phyloP scores from a whole-genome alignment of 345 rosid genomes.

The Noccaea bulbosa region DNA sequence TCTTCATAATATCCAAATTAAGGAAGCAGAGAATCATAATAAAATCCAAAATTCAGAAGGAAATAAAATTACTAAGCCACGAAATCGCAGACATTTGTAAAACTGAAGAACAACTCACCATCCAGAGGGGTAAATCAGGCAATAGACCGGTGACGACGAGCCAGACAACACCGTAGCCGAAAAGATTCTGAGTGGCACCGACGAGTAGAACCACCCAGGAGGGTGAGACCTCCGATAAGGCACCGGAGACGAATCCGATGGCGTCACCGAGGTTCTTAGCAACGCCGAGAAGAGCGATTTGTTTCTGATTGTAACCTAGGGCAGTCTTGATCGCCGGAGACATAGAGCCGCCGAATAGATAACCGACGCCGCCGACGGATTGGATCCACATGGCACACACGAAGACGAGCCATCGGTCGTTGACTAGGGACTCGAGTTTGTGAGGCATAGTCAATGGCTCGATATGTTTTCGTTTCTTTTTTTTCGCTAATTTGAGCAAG shows the following conservation, averaged over 20 bases:
- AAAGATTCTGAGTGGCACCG: slow-evolving; percentile 63
- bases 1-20: no score
- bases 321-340: slow-evolving; percentile 73
- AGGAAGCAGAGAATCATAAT: no score
- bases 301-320: slow-evolving; percentile 74
- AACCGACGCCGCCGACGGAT: slow-evolving; percentile 77
- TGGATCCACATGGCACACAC: slow-evolving; percentile 89
- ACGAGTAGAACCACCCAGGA: slow-evolving; percentile 62
- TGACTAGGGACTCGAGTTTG: slow-evolving; percentile 46
- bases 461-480: background rate
- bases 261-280: slow-evolving; percentile 85
- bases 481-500: no score
- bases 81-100: background rate
- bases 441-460: slow-evolving; percentile 39
- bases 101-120: slow-evolving; percentile 53
- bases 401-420: slow-evolving; percentile 80
- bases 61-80: background rate
- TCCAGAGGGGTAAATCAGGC: slow-evolving; percentile 80
- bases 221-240: slow-evolving; percentile 63
- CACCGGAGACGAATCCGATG: slow-evolving; percentile 68
- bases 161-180: slow-evolving; percentile 81
- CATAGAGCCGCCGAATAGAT: slow-evolving; percentile 85
- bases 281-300: slow-evolving; percentile 74
- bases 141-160: slow-evolving; percentile 55
- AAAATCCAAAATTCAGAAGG: background rate